These are phyloP conservation scores for Aristolochia californica DNA, from an alignment of 164 flowering plant species.

Conservation along the genomic window DNA sequence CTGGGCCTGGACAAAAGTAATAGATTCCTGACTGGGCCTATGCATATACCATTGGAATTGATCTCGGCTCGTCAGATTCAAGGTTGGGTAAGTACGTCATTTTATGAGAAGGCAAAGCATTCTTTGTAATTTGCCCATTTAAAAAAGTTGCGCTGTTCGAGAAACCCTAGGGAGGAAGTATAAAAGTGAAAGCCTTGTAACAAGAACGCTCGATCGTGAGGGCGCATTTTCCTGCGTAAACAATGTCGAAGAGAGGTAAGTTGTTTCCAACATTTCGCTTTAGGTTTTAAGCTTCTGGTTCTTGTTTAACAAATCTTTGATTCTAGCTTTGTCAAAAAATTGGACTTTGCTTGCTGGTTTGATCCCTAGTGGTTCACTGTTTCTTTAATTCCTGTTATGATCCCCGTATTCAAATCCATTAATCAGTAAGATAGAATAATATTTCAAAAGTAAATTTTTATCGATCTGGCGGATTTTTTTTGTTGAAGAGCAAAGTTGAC, in stretches of 20 bases:
- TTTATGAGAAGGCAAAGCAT: not conserved
- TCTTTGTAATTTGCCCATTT: not conserved
- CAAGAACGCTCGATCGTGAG: not conserved
- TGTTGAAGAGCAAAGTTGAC: too few species aligned
- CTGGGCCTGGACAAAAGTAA: too few species aligned
- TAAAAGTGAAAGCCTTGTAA: not conserved
- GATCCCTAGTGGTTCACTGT: too few species aligned
- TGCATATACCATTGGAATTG: too few species aligned
- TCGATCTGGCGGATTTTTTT: too few species aligned
- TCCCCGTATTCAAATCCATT: too few species aligned
- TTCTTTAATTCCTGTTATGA: too few species aligned
- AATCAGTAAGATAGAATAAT: too few species aligned
- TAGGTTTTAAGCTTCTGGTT: not conserved
- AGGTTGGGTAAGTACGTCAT: not conserved
- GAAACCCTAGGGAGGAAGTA: not conserved
- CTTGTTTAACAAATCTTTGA: not conserved
- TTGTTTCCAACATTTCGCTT: not conserved
- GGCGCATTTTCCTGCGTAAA: not conserved
- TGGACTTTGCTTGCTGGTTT: not conserved
- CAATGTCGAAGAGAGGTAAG: conserved; percentile 12
- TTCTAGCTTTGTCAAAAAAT: not conserved
- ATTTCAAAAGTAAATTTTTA: too few species aligned
- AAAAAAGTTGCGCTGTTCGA: not conserved
- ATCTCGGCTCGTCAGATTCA: not conserved
- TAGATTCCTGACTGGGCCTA: too few species aligned